A percentile compares a stretch with the other conserved stretches of the same genome.
phyloP scores from a whole-genome alignment of 208 protist species.

The Crithidia sp. region DNA sequence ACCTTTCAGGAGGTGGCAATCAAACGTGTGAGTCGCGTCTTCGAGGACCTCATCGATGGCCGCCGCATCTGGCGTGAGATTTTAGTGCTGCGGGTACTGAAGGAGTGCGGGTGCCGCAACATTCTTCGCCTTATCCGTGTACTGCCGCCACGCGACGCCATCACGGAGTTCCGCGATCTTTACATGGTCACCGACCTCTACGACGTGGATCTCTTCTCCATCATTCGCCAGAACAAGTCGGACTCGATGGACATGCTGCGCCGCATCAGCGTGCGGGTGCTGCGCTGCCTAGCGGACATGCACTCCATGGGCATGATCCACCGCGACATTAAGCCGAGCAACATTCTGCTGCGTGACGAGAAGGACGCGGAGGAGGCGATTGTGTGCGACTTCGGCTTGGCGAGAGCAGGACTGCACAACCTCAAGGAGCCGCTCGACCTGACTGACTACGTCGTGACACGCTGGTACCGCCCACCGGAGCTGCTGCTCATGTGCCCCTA shows the following conservation, averaged over 20 bases:
- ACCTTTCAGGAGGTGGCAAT: slow-evolving; percentile 95
- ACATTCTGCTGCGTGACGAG: slow-evolving; percentile 92
- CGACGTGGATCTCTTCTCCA: slow-evolving; percentile 95
- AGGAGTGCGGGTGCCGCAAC: slow-evolving; percentile 93
- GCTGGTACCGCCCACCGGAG: slow-evolving; percentile 99
- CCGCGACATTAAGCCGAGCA: slow-evolving; percentile 96
- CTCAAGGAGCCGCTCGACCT: slow-evolving; percentile 84
- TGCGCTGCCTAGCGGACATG: slow-evolving; percentile 95
- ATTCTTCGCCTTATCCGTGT: slow-evolving; percentile 83
- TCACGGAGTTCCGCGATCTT: slow-evolving; percentile 82
- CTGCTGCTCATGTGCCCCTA: slow-evolving; percentile 96
- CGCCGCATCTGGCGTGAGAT: slow-evolving; percentile 98
- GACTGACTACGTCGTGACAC: slow-evolving; percentile 97
- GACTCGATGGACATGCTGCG: slow-evolving; percentile 82
- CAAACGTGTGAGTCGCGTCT: slow-evolving; percentile 97
- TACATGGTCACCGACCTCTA: slow-evolving; percentile 92
- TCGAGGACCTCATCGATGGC: slow-evolving; percentile 95
- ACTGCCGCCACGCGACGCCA: slow-evolving; percentile 66
- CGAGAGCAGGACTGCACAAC: slow-evolving; percentile 71
- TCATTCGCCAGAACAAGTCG: slow-evolving; percentile 63
- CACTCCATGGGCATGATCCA: slow-evolving; percentile 97
- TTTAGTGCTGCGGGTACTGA: slow-evolving; percentile 92
- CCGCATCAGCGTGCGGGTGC: slow-evolving; percentile 96
- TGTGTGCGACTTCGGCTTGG: slow-evolving; percentile 95
- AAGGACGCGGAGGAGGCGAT: slow-evolving; percentile 83